These are phyloP conservation scores for Candida loeiensis DNA, from an alignment of 805 yeast genomes.

Conservation along the genomic window DNA sequence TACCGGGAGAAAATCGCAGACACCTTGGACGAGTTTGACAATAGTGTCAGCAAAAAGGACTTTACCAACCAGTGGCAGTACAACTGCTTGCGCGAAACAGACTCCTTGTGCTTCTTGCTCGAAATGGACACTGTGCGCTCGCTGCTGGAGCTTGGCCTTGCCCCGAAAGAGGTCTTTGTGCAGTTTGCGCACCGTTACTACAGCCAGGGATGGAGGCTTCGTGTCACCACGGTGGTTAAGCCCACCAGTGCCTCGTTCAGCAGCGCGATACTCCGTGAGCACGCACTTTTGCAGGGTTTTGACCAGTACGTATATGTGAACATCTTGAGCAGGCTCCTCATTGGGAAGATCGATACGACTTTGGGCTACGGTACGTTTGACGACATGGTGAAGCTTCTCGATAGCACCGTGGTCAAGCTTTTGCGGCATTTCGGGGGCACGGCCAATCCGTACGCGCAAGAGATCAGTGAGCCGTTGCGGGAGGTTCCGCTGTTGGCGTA, in stretches of 20 bases:
- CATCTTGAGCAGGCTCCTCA: constrained; percentile 26
- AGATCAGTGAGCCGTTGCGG: constrained; percentile 25
- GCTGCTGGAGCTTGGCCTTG: constrained; percentile 15
- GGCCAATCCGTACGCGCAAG: constrained; percentile 20
- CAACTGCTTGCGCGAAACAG: constrained; percentile 18
- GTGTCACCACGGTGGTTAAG: constrained; percentile 29
- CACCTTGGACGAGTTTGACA: constrained; percentile 28
- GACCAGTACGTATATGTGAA: constrained; percentile 31
- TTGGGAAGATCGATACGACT: constrained; percentile 32
- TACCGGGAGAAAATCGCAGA: constrained; percentile 32
- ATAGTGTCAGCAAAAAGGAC: constrained; percentile 26
- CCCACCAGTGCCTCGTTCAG: constrained; percentile 26
- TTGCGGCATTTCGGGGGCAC: constrained; percentile 28
- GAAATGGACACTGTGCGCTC: constrained; percentile 30
- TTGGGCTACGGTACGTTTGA: constrained; percentile 34
- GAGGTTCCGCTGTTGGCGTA: constrained; percentile 30
- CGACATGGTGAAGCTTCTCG: constrained; percentile 23
- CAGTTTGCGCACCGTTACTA: constrained; percentile 33
- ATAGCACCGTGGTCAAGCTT: constrained; percentile 24
- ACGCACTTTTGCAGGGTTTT: constrained; percentile 26
- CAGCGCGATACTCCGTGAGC: constrained; percentile 24
- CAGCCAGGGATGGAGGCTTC: constrained; percentile 24
- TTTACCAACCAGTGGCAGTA: constrained; percentile 40
- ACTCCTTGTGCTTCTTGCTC: constrained; percentile 29
- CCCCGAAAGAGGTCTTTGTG: constrained; percentile 23